Evolutionary conservation across 805 yeast species (phyloP).

Genomic region (Suhomyces canberraensis): DNA sequence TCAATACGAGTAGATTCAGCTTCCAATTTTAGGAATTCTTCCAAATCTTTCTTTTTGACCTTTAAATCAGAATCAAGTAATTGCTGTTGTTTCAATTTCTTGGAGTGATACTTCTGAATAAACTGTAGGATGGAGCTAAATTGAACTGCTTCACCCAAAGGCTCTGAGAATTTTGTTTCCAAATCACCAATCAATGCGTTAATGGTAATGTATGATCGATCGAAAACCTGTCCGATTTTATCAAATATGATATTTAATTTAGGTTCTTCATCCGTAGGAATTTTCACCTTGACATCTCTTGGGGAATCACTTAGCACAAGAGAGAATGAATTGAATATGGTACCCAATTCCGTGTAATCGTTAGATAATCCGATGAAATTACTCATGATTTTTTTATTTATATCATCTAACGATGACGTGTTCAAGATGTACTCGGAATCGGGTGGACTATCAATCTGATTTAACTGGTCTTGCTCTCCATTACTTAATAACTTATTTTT

Average conservation of each 20-base stretch:
- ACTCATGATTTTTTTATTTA: slow-evolving; percentile 52
- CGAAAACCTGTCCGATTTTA: slow-evolving; percentile 82
- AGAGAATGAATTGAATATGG: slow-evolving; percentile 51
- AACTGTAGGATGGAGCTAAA: slow-evolving; percentile 54
- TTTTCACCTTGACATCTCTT: slow-evolving; percentile 16
- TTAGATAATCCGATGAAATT: slow-evolving; percentile 57
- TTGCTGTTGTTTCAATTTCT: slow-evolving; percentile 32
- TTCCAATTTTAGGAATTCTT: slow-evolving; percentile 28
- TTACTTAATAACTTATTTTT: slow-evolving; percentile 16
- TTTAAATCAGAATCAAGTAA: slow-evolving; percentile 30
- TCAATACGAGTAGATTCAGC: slow-evolving; percentile 28
- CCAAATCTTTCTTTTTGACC: slow-evolving; percentile 30
- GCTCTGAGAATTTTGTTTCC: slow-evolving; percentile 61
- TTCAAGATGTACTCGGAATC: slow-evolving; percentile 14
- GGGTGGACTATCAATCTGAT: not conserved
- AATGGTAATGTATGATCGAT: slow-evolving; percentile 56
- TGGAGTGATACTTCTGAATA: slow-evolving; percentile 56
- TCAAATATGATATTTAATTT: slow-evolving; percentile 50
- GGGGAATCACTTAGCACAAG: slow-evolving; percentile 39
- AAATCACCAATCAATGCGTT: slow-evolving; percentile 50
- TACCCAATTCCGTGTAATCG: slow-evolving; percentile 75
- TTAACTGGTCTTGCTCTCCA: not conserved
- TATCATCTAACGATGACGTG: slow-evolving; percentile 51
- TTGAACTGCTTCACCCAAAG: slow-evolving; percentile 69
- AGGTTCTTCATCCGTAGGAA: slow-evolving; percentile 17